These are phyloP conservation scores for Aschersonia sp. DNA, from an alignment of 2,329 filamentous ascomycete species.

Conservation along the genomic window DNA sequence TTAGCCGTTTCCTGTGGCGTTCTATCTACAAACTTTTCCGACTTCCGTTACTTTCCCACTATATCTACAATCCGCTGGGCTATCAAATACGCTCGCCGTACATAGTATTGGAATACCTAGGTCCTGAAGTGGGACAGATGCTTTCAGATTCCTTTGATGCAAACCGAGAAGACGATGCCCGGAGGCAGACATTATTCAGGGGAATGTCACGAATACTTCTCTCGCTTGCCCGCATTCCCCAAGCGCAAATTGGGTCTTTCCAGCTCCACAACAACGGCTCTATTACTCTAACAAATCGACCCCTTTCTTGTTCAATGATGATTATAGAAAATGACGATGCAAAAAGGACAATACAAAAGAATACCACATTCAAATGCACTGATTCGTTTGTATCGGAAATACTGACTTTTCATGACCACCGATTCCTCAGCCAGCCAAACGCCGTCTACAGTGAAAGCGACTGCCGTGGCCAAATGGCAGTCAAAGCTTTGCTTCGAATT, in stretches of 20 bases:
- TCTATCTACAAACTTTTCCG: conserved; percentile 4
- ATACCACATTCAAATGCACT: conserved; percentile 15
- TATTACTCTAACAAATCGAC: conserved; percentile 16
- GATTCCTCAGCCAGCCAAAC: conserved; percentile 12
- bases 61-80: neutral
- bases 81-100: conserved; percentile 6
- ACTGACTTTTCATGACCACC: conserved; percentile 9
- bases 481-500: conserved; percentile 9
- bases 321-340: conserved; percentile 19
- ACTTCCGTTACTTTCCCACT: conserved; percentile 7
- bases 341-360: conserved; percentile 12
- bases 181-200: conserved; percentile 12
- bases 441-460: conserved; percentile 11
- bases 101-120: conserved; percentile 13
- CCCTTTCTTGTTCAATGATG: conserved; percentile 11
- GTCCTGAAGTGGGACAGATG: conserved; percentile 11
- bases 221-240: conserved; percentile 13
- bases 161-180: conserved; percentile 4
- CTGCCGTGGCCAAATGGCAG: conserved; percentile 14
- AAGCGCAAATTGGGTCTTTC: conserved; percentile 14
- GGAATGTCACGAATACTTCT: conserved; percentile 6
- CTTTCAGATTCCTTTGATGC: conserved; percentile 13
- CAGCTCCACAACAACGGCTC: conserved; percentile 10
- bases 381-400: conserved; percentile 13
- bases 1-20: conserved; percentile 1